Evolutionary conservation across 352 stramenopile genomes (phyloP), one percentile per base, ranked within the genome.

Genomic region (Pythium plurisporium): DNA sequence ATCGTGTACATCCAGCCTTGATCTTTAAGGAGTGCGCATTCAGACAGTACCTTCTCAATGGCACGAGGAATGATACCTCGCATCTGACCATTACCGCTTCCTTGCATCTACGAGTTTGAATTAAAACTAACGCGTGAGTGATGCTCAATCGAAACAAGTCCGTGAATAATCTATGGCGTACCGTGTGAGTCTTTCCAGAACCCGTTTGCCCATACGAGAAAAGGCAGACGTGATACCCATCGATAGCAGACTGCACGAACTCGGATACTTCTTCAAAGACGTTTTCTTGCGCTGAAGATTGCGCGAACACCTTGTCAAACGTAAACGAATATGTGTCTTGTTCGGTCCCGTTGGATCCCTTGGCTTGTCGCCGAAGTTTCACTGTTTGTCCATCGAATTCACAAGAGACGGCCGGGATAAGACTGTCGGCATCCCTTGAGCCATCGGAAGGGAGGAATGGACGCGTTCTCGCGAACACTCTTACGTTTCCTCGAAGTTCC

Each of bases 401-500:
- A 30, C 78, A 90, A 33, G 70, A 76, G 6, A 75, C 70, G 6
- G 65, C 66, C 46, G 64, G 69, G 17, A 74, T 70, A 7, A 65
- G 55, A 41, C 48, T 45, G 7, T 68, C 55, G 2, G 54, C 46
- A 45, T 96, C 62, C 27, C 62, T 33, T 4, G 19, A 72, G 46
- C 67, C 67, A 58, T 97, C 91, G 1, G 80, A 88, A 15, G 85
- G 76, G 10, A 97, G 62, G 61, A 97, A 91, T 10, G 95, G 95
- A 14, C 95, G 79, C 41, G 98, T 96, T 55, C 96, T 80, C 2
- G 91, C 95, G 73, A 97, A 99, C 2, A 99, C 97, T 48, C 98
- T 86, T 48, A 99, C 96, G 61, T 99, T 99, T 52, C 97, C 98
- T 45, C 97, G 87, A 22, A 99, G 75, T 67, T 99, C 97, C 86